Evolutionary conservation across 352 stramenopile genomes (phyloP).

Genomic region (Hyaloperonospora arabidopsidis): DNA sequence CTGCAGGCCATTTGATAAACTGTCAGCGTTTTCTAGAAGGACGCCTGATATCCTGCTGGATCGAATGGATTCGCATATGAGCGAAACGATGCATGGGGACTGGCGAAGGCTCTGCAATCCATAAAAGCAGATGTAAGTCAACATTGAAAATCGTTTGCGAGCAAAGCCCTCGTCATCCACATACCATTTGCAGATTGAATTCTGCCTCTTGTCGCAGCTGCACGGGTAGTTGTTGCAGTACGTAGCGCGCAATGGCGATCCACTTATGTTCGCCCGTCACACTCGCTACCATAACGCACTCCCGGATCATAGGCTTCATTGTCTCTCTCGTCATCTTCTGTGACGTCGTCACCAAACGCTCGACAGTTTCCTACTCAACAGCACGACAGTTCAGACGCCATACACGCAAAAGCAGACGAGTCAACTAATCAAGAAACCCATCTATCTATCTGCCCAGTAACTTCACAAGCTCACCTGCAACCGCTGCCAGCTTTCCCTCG

Average conservation of each 20-base stretch:
- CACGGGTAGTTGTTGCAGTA: constrained; percentile 44
- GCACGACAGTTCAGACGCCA: not conserved
- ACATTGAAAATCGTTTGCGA: not conserved
- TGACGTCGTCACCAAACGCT: constrained; percentile 34
- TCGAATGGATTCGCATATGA: constrained; percentile 47
- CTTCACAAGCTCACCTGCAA: constrained; percentile 36
- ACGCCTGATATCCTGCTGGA: constrained; percentile 12
- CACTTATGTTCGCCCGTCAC: constrained; percentile 37
- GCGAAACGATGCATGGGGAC: constrained; percentile 34
- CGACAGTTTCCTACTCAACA: constrained; percentile 35
- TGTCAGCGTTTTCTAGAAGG: constrained; percentile 5
- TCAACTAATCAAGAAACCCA: not conserved
- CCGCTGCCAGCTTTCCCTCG: constrained; percentile 36
- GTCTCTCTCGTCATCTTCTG: constrained; percentile 33
- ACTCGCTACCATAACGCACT: constrained; percentile 49
- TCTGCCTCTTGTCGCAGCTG: constrained; percentile 59
- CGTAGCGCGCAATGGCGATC: constrained; percentile 41
- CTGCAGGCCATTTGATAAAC: constrained; percentile 6
- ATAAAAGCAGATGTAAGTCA: constrained; percentile 4
- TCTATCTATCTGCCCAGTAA: not conserved
- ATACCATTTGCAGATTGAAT: constrained; percentile 76
- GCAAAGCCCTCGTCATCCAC: not conserved
- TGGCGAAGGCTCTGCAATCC: constrained; percentile 46
- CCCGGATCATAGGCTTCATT: constrained; percentile 58
- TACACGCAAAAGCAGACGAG: not conserved